Base-by-base conservation (phyloP, 164 flowering plant genomes). In the Dillenia suffruticosa region DNA sequence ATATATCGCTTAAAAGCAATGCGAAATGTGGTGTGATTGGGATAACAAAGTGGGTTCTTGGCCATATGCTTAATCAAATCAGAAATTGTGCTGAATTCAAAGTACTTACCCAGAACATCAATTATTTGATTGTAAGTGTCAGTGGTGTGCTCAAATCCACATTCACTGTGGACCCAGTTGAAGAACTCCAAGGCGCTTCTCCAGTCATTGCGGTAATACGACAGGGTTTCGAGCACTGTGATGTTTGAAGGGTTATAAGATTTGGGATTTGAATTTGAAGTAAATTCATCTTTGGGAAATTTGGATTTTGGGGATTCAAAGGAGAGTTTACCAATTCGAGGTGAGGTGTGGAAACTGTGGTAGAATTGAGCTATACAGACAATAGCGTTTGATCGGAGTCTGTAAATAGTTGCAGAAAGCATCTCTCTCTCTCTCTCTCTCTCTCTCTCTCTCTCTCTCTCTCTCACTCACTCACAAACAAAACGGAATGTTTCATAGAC, bases 81-180 rank as follows among this genome's bases (percentile, higher is more conserved):
- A 95, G 92, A 86, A 0, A 79, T 71, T 2, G 66, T 65, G 17
- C 83, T 82, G 56, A 89, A 94, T 71, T 94, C 93, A 57, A 87
- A 89, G 67, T 74, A 84, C 83, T 91, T 94, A 55, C 95, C 98
- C 50, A 88, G 62, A 15, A 91, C 71, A 64, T 89, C 95, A 7
- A 94, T 79, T 76, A 88, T 76, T 13, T 69, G 69, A 61, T 94
- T 94, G 75, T 70, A 86, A 1, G 93, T 84, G 8, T 79, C 77
- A 14, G 81, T 69, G 44, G 72, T 82, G 82, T 91, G 98, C 8
- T 57, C 48, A 68, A 83, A 86, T 9, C 62, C 63, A 63, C 56
- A 56, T 9, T 77, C 67, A 2, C 66, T 54, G 47, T 85, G 82
- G 14, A 76, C 84, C 98, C 98, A 94, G 48, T 81, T 77, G 84